A percentile compares a stretch with the other conserved stretches of the same genome.
phyloP scores from a whole-genome alignment of 2,329 filamentous ascomycete species.

The Fusarium guadeloupense region DNA sequence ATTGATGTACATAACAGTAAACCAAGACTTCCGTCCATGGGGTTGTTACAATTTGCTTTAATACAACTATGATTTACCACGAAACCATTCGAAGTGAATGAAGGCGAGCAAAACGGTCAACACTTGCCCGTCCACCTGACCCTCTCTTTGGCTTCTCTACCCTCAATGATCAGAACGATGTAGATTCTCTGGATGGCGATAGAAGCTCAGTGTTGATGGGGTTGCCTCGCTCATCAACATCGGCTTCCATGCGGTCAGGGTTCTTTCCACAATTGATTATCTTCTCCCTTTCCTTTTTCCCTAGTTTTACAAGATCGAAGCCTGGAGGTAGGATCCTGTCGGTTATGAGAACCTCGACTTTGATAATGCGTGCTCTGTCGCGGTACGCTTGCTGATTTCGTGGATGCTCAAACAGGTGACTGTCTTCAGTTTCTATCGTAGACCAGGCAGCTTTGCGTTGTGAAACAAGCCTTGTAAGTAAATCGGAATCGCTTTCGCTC shows the following conservation, averaged over 20 bases:
- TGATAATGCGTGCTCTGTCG: conserved; percentile 67
- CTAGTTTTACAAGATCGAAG: conserved; percentile 61
- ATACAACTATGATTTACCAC: background rate
- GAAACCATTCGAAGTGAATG: background rate
- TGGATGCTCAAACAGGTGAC: conserved; percentile 51
- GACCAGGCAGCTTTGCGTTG: conserved; percentile 44
- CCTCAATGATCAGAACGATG: conserved; percentile 1
- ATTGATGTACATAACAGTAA: background rate
- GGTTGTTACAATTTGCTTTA: background rate
- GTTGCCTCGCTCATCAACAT: conserved; percentile 53
- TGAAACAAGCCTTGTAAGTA: conserved; percentile 55
- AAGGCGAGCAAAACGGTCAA: background rate
- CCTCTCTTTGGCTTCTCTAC: background rate
- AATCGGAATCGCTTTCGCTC: conserved; percentile 53
- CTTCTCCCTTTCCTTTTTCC: conserved; percentile 58
- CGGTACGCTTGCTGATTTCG: conserved; percentile 66
- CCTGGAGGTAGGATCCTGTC: conserved; percentile 56
- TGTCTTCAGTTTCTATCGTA: conserved; percentile 45
- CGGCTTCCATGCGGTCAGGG: conserved; percentile 57
- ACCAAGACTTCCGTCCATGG: too few species aligned
- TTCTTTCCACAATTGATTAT: conserved; percentile 58
- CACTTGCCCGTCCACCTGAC: background rate
- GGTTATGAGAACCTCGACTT: conserved; percentile 60
- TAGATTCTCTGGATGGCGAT: background rate
- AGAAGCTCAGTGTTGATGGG: conserved; percentile 51